Evolutionary conservation across 2,329 filamentous ascomycete species (phyloP), one percentile per base, ranked within the genome.

Genomic region (Tolypocladium tropicale): DNA sequence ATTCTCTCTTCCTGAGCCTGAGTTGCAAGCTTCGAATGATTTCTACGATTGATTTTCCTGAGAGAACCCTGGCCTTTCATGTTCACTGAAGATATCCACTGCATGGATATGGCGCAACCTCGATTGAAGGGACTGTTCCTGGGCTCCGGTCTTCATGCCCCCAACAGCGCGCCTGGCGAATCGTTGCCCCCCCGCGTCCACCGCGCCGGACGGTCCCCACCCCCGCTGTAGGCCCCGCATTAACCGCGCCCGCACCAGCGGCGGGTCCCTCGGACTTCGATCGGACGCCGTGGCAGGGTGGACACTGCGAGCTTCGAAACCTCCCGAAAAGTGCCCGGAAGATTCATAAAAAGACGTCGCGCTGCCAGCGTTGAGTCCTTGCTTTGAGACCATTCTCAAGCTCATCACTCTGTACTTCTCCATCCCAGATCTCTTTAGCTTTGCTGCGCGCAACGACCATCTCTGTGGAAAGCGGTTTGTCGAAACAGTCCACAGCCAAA

Each of bases 321-420:
- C 32, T 53, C 7, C 66, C 66, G 68, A 70, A 61, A 70, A 67
- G 64, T 71, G 63, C 64, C 69, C 69, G 68, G 57, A 53, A 43
- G 18, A n/a, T n/a, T 12, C 16, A 32, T 49, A 32, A 32, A 32
- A 49, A 28, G 28, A 28, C 46, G n/a, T 32, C 28, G 28, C 28
- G 18, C 25, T 32, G 46, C 25, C 28, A 18, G 30, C 14, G 6
- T 3, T 32, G 16, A 2, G 14, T 3, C 25, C 2, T 0, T 2
- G n/a, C 9, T 32, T 9, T 3, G 2, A 21, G 6, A 12, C 4
- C 12, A 2, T 32, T 21, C 6, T 36, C 21, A 25, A 3, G 25
- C 6, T 52, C 37, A n/a, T 16, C 33, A 5, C 4, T 48, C 33
- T 21, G 16, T 21, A n/a, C n/a, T n/a, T n/a, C n/a, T n/a, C n/a